Evolutionary conservation across 768 basidiomycete genomes (phyloP).

Genomic region (Cubamyces sp.): DNA sequence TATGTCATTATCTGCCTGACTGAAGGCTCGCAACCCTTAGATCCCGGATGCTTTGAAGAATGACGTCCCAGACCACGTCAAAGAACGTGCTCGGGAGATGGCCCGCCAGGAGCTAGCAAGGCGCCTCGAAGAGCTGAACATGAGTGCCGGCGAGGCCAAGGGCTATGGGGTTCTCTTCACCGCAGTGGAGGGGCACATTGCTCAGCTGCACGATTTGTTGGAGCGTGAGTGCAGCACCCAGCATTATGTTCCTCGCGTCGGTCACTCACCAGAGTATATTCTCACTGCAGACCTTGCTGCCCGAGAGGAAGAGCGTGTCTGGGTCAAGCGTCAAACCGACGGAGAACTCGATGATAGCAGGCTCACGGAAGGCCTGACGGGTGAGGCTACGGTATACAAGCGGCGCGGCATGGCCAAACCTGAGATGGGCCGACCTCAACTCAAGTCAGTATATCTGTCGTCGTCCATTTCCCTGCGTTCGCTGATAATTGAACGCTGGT

Average conservation of each 20-base stretch:
- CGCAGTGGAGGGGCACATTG: slow-evolving; percentile 63
- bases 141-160: slow-evolving; percentile 57
- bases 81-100: slow-evolving; percentile 68
- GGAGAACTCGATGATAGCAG: slow-evolving; percentile 71
- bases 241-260: neutral
- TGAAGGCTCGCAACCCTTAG: slow-evolving; percentile 29
- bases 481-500: neutral
- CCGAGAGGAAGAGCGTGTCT: slow-evolving; percentile 70
- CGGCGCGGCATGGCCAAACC: slow-evolving; percentile 72
- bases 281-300: slow-evolving; percentile 57
- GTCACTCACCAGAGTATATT: neutral
- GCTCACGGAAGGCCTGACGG: slow-evolving; percentile 68
- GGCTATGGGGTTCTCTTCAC: slow-evolving; percentile 56
- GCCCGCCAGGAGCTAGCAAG: slow-evolving; percentile 64
- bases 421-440: slow-evolving; percentile 65
- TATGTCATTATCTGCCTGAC: neutral
- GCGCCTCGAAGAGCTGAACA: slow-evolving; percentile 64
- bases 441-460: slow-evolving; percentile 49
- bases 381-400: slow-evolving; percentile 72
- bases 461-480: neutral
- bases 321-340: slow-evolving; percentile 73
- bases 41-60: slow-evolving; percentile 58
- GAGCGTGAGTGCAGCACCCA: slow-evolving; percentile 50
- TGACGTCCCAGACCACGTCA: slow-evolving; percentile 61
- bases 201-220: slow-evolving; percentile 60